Evolutionary conservation across 2,329 filamentous ascomycete genomes (phyloP), one percentile per base, ranked within the genome.

Genomic region (Venturiaceae sp.): DNA sequence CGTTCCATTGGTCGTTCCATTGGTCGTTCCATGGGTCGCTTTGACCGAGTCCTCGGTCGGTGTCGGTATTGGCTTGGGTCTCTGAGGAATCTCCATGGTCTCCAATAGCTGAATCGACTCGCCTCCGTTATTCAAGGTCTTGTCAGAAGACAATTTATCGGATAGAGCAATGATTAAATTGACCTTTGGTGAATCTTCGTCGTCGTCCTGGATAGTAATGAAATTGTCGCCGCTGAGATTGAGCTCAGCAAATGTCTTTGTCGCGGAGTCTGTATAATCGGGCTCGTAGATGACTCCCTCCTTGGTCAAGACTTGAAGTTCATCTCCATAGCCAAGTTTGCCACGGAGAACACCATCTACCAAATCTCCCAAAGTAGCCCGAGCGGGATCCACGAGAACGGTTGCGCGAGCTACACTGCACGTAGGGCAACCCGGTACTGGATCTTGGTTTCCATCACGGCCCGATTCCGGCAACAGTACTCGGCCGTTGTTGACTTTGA

Each of bases 241-340:
- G 8, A 96, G 79, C 21, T 96, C 88, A 28, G 73, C 78, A 55
- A 99, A 80, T 61, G 87, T 91, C 75, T 90, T 95, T 1, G 78
- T 72, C 1, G 97, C 75, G 66, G 96, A 95, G 59, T 95, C 89
- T 4, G 90, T 90, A 66, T 95, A 83, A 58, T 97, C 94, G 0
- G 86, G 83, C 66, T 97, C 94, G 66, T 95, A 97, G 44, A 97
- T 79, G n/a, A 92, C 78, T 55, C 86, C 86, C 9, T 81, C 77
- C 6, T 90, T 86, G 59, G 83, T 90, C 67, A 82, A 87, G 60
- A 97, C 76, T 3, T 86, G 86, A 63, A 97, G 83, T 56, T 96
- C 91, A 60, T 91, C 85, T 5, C 85, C 83, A 67, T 94, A 96
- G 3, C 86, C 86, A 2, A 96, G 75, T 63, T 90, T 78, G 3